Conservation (phyloP, 345 rosid species). For the Euclidium syriacum region DNA sequence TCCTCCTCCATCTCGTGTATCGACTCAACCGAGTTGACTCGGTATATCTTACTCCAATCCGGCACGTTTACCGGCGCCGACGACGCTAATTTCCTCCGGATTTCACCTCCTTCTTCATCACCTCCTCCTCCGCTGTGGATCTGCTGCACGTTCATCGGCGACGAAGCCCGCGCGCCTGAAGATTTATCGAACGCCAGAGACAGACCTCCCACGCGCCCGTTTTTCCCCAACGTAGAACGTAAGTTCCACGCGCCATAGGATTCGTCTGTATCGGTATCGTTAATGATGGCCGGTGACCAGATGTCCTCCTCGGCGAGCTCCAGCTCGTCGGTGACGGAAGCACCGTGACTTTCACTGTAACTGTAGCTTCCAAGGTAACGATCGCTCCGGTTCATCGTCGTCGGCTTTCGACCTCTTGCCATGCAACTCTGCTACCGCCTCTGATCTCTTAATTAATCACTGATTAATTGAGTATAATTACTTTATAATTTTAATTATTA, state of each 20-base stretch:
- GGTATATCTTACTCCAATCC: conserved; percentile 85
- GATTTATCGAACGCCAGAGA: conserved; percentile 60
- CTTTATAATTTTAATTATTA: neutral
- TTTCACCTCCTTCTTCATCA: conserved; percentile 12
- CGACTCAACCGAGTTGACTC: conserved; percentile 77
- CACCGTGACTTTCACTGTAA: conserved; percentile 21
- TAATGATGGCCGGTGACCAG: conserved; percentile 53
- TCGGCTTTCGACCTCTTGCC: conserved; percentile 19
- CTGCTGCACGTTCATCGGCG: conserved; percentile 60
- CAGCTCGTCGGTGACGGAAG: conserved; percentile 21
- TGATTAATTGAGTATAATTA: neutral
- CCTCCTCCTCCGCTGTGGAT: conserved; percentile 8
- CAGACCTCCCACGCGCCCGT: conserved; percentile 51
- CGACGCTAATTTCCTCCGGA: conserved; percentile 23
- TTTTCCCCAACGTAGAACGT: conserved; percentile 19
- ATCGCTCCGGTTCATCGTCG: conserved; percentile 29
- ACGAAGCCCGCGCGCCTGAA: conserved; percentile 4
- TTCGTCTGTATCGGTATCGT: neutral
- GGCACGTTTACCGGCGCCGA: conserved; percentile 94
- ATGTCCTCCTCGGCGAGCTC: conserved; percentile 78
- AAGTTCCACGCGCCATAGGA: conserved; percentile 37
- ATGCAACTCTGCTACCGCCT: conserved; percentile 5
- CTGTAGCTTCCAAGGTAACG: conserved; percentile 27
- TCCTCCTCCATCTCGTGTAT: conserved; percentile 63
- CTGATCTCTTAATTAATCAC: neutral